Evolutionary conservation across 257 asterid genomes (phyloP), one percentile per base, ranked within the genome.

Genomic region (Nicotiana benthamiana): DNA sequence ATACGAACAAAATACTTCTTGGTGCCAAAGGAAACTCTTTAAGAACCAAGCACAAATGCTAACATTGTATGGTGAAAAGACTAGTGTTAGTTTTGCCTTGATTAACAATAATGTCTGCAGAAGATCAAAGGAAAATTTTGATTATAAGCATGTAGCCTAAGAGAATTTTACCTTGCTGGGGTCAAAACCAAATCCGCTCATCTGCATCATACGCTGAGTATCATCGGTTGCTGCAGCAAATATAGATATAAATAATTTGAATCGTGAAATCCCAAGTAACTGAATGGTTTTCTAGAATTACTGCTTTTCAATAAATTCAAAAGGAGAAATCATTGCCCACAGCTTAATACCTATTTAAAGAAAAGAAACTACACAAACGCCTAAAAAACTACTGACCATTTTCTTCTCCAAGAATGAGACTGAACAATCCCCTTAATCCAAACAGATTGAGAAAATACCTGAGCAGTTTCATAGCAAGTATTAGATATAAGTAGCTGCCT

Each of bases 191-290:
- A 94, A 94, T 79, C 98, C 98, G 83, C 98, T 77, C 97, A 94
- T 94, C 87, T 94, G 98, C 98, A 94, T 94, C 98, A 92, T 94
- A 6, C 97, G 94, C 75, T 94, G 98, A 30, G 98, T 92, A 81
- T 92, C 97, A 87, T 92, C 98, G 20, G 91, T 91, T 64, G 98
- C 98, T 94, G 90, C 66, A 84, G 60, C 70, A 79, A 56, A 70
- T 62, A 75, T 22, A 43, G 16, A 48, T 30, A 83, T 90, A 79
- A 70, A 68, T 67, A 80, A 77, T 46, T 72, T 22, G 7, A 3
- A 70, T 13, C 2, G 28, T 32, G 77, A 13, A 46, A 20, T 2
- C 12, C 12, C 22, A 40, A 2, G 32, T 52, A 40, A 68, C 12
- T 68, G 56, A 68, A n/a, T 10, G n/a, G 12, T 40, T 68, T 28